A percentile compares a stretch with the other conserved stretches of the same genome.
Evolutionary conservation across 2,329 filamentous ascomycete genomes (phyloP).

Genomic region (Periglandula ipomoeae): DNA sequence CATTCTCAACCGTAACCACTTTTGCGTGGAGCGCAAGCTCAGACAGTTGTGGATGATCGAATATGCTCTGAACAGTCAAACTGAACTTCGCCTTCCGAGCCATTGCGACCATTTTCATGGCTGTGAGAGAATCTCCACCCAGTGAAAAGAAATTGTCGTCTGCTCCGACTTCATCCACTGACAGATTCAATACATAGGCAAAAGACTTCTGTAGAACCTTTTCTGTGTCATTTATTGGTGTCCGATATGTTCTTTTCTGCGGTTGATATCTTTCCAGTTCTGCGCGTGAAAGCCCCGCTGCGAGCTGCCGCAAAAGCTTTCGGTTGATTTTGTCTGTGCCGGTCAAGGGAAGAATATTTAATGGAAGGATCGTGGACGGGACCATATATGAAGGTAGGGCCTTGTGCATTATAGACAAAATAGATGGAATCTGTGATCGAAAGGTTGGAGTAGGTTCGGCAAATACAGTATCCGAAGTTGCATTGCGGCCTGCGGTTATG

Average conservation of each 20-base stretch:
- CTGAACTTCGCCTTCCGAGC: not conserved
- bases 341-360: not conserved
- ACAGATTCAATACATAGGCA: not conserved
- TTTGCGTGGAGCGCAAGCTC: not conserved
- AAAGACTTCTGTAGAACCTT: not conserved
- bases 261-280: not conserved
- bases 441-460: not conserved
- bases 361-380: not conserved
- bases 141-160: constrained; percentile 1
- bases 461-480: not conserved
- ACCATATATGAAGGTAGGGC: constrained; percentile 6
- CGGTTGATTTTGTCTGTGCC: constrained; percentile 1
- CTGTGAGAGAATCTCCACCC: constrained; percentile 4
- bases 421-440: not conserved
- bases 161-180: not conserved
- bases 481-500: not conserved
- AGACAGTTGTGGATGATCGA: not conserved
- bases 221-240: not conserved
- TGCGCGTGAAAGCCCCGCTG: not conserved
- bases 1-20: not conserved
- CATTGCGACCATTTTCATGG: not conserved
- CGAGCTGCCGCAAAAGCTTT: not conserved
- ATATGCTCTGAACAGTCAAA: not conserved
- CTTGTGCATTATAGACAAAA: not conserved
- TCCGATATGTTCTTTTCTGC: not conserved